Base-by-base conservation (phyloP, 1,284 basidiomycete genomes). In the Gymnopus androsaceus region DNA sequence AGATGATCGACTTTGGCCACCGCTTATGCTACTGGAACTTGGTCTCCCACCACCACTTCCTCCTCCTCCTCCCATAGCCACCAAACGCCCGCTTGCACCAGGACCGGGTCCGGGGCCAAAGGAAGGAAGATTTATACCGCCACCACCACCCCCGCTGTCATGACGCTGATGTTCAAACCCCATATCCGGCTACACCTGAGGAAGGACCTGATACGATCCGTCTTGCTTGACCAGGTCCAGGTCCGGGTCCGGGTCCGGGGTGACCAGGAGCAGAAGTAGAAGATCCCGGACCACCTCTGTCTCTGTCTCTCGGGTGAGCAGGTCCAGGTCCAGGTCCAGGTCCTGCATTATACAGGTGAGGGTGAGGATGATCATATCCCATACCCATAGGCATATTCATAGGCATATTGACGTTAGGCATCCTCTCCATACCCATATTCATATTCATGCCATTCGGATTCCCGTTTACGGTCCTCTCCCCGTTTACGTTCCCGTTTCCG, bases 191-290 rank as follows among this genome's bases (percentile, higher is more conserved):
- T n/a, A n/a, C n/a, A n/a, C n/a, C n/a, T n/a, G n/a, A n/a, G n/a
- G n/a, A n/a, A n/a, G 33, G 17, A 17, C 41, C 44, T 23, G 40
- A 27, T 23, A 25, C 41, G 3, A 53, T 46, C 41, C 42, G 41
- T 27, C 51, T 53, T 23, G 23, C 28, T 31, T 21, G 33, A 28
- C 30, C 41, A n/a, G 12, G 41, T 23, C 42, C 51, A 53, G n/a
- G n/a, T n/a, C n/a, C n/a, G n/a, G n/a, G n/a, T n/a, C n/a, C n/a
- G n/a, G n/a, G n/a, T n/a, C n/a, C 46, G 51, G 21, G 8, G 11
- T 37, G 23, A 2, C n/a, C n/a, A n/a, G n/a, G n/a, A n/a, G n/a
- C n/a, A 44, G 37, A 41, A 8, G 51, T 27, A 19, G 48, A 28
- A 11, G 31, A 30, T 15, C 19, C 31, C 23, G 2, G 46, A 19